Conservation (phyloP, 2,329 filamentous ascomycete genomes). For the Sarocladium oryzae region DNA sequence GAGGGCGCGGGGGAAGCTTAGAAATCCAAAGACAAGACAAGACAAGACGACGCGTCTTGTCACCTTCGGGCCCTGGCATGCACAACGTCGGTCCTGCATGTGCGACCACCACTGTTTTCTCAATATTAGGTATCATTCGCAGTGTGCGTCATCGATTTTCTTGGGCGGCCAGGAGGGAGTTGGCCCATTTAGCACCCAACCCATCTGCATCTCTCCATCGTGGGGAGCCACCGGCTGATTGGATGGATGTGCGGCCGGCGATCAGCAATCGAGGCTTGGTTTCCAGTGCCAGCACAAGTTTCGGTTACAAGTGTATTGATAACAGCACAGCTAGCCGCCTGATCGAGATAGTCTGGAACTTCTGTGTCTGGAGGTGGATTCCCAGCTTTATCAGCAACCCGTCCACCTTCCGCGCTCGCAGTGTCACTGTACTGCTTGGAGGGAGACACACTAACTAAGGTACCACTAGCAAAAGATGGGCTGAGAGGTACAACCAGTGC, state of each 20-base stretch:
- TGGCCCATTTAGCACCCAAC: too few relatives aligned
- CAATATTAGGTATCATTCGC: neutral
- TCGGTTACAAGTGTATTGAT: too few relatives aligned
- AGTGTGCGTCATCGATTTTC: slow-evolving; percentile 10
- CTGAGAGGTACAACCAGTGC: too few relatives aligned
- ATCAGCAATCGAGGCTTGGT: too few relatives aligned
- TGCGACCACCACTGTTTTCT: neutral
- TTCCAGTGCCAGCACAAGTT: too few relatives aligned
- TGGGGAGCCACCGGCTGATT: neutral
- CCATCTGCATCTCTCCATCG: neutral
- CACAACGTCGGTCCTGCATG: neutral
- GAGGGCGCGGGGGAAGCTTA: neutral
- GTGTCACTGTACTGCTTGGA: too few relatives aligned
- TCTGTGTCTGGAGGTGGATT: neutral
- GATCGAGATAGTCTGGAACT: neutral
- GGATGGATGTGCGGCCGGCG: neutral
- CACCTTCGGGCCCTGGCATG: neutral
- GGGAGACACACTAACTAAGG: too few relatives aligned
- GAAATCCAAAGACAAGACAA: slow-evolving; percentile 4
- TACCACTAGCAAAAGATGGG: too few relatives aligned
- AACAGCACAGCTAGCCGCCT: too few relatives aligned
- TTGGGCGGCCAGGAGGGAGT: neutral
- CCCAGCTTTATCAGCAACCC: slow-evolving; percentile 3
- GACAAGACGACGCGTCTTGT: slow-evolving; percentile 2
- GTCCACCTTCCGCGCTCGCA: neutral